These are phyloP conservation scores for Torulaspora maleeae DNA, from an alignment of 805 yeast species.

Conservation along the genomic window DNA sequence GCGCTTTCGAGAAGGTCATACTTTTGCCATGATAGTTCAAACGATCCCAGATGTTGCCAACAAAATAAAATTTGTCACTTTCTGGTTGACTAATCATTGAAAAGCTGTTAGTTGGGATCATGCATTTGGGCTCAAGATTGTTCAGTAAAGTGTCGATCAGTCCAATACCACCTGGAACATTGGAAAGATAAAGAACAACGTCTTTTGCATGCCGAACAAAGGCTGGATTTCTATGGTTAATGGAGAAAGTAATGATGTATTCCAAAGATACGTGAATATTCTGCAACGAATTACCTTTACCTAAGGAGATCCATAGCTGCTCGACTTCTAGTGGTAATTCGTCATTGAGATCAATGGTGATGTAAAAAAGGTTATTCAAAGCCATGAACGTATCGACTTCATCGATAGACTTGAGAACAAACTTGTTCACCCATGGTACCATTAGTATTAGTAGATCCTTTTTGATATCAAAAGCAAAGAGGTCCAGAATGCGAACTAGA, in stretches of 20 bases:
- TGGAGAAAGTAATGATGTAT: constrained; percentile 61
- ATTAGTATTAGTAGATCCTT: constrained; percentile 76
- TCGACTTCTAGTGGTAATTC: constrained; percentile 81
- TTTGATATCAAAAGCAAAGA: constrained; percentile 53
- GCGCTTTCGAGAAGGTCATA: constrained; percentile 81
- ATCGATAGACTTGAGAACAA: constrained; percentile 53
- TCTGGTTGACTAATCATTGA: constrained; percentile 32
- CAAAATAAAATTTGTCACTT: constrained; percentile 56
- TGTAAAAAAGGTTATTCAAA: constrained; percentile 72
- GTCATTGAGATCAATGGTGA: constrained; percentile 73
- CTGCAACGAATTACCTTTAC: constrained; percentile 59
- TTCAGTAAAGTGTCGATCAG: constrained; percentile 58
- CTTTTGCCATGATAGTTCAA: constrained; percentile 58
- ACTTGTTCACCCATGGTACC: constrained; percentile 88
- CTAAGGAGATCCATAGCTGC: constrained; percentile 94
- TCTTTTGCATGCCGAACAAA: constrained; percentile 80
- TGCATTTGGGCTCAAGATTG: constrained; percentile 75
- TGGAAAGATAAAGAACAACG: constrained; percentile 66
- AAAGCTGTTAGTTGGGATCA: constrained; percentile 70
- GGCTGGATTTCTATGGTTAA: constrained; percentile 62
- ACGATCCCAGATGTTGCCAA: constrained; percentile 61
- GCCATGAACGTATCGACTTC: constrained; percentile 61
- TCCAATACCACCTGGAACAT: constrained; percentile 48
- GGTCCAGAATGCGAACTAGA: constrained; percentile 63
- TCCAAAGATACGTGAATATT: constrained; percentile 70